Percentiles rank a stretch among this genome's conserved stretches.
These are phyloP conservation scores for Penicillium lagena DNA, from an alignment of 495 filamentous ascomycete genomes.

Conservation along the genomic window DNA sequence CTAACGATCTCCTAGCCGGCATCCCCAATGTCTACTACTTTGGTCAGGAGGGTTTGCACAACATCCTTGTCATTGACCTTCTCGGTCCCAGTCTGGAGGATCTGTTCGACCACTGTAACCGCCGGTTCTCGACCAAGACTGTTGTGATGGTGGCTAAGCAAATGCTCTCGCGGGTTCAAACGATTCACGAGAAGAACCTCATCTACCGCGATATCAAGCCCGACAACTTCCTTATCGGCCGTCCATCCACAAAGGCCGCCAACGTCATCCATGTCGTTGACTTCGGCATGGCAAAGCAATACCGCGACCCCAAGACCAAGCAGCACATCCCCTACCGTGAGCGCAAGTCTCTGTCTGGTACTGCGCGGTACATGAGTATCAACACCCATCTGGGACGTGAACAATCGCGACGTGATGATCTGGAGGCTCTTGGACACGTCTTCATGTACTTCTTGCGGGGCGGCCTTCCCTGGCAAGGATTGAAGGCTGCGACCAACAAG, in stretches of 20 bases:
- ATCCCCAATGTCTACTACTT: constrained; percentile 99
- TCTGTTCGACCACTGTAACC: constrained; percentile 95
- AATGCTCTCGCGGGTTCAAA: constrained; percentile 98
- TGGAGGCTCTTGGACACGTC: constrained; percentile 94
- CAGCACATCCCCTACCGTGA: constrained; percentile 99
- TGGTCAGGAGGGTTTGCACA: constrained; percentile 97
- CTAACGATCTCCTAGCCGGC: constrained; percentile 57
- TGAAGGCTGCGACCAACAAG: constrained; percentile 99
- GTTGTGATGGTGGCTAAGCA: constrained; percentile 99
- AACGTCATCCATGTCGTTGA: constrained; percentile 99
- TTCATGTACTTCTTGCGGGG: constrained; percentile 99
- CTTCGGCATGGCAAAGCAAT: constrained; percentile 99
- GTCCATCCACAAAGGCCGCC: constrained; percentile 84
- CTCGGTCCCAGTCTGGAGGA: constrained; percentile 95
- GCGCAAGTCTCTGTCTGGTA: constrained; percentile 94
- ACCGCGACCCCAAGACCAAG: constrained; percentile 97
- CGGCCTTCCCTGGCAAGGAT: constrained; percentile 94
- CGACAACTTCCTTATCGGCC: constrained; percentile 97
- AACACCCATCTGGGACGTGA: constrained; percentile 97
- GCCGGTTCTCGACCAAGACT: constrained; percentile 93
- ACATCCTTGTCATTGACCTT: constrained; percentile 97
- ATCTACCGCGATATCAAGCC: constrained; percentile 99
- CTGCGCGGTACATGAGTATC: constrained; percentile 98
- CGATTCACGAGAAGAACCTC: constrained; percentile 98
- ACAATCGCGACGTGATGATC: constrained; percentile 92